phyloP scores from a whole-genome alignment of 257 asterid genomes.

The Thymus quinquecostatus region DNA sequence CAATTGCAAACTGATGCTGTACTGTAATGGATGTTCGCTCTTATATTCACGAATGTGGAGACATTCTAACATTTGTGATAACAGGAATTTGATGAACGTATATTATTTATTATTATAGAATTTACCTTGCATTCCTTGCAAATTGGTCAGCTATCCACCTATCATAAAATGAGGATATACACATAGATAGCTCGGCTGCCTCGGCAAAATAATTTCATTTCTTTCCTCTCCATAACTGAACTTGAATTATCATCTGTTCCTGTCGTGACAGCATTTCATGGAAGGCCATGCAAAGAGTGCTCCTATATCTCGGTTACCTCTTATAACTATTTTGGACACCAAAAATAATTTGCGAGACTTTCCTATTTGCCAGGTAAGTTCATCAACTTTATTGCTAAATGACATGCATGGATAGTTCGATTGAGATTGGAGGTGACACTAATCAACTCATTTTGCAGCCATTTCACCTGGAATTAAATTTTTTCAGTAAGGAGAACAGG shows the following conservation, averaged over 20 bases:
- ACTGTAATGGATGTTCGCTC: neutral
- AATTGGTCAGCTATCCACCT: slow-evolving; percentile 1
- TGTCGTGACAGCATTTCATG: slow-evolving; percentile 91
- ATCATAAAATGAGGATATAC: slow-evolving; percentile 2
- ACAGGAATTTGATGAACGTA: slow-evolving; percentile 8
- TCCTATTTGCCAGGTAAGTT: slow-evolving; percentile 89
- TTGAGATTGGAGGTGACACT: slow-evolving; percentile 35
- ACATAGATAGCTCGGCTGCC: slow-evolving; percentile 13
- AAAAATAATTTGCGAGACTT: slow-evolving; percentile 72
- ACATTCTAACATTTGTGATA: neutral
- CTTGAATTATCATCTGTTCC: slow-evolving; percentile 34
- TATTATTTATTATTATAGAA: neutral
- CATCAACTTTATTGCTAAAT: slow-evolving; percentile 17
- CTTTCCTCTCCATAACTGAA: slow-evolving; percentile 20
- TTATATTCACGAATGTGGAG: slow-evolving; percentile 17
- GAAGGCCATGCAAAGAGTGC: slow-evolving; percentile 98
- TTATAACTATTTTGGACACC: slow-evolving; percentile 73
- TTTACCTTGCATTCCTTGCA: neutral
- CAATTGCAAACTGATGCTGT: neutral
- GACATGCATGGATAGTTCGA: slow-evolving; percentile 17
- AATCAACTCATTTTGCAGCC: slow-evolving; percentile 64
- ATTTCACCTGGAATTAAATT: slow-evolving; percentile 88
- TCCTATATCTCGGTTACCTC: slow-evolving; percentile 95
- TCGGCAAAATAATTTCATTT: neutral
- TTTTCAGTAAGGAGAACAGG: slow-evolving; percentile 85